These are phyloP conservation scores for grape (Vitis vinifera) DNA, from an alignment of 164 flowering plant genomes.

Conservation along the genomic window ASM3070453v1 NC_081806.1:68001-68500, in stretches of 20 bases:
- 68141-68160: slow-evolving; percentile 43
- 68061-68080: background rate
- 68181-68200: slow-evolving; percentile 85
- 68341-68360: too few species aligned
- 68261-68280: background rate
- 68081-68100: slow-evolving; percentile 24
- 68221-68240: slow-evolving; percentile 94
- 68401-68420: too few species aligned
- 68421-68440: too few species aligned
- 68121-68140: slow-evolving; percentile 48
- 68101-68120: slow-evolving; percentile 61
- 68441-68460: too few species aligned
- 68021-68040: slow-evolving; percentile 4
- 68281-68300: background rate
- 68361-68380: too few species aligned
- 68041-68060: background rate
- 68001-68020: slow-evolving; percentile 45
- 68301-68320: too few species aligned
- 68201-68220: slow-evolving; percentile 89
- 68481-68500: too few species aligned
- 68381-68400: too few species aligned
- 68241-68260: slow-evolving; percentile 53
- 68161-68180: slow-evolving; percentile 83
- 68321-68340: too few species aligned
- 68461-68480: too few species aligned